Base-by-base conservation (phyloP, 257 asterid genomes). In the Echites panduratus region DNA sequence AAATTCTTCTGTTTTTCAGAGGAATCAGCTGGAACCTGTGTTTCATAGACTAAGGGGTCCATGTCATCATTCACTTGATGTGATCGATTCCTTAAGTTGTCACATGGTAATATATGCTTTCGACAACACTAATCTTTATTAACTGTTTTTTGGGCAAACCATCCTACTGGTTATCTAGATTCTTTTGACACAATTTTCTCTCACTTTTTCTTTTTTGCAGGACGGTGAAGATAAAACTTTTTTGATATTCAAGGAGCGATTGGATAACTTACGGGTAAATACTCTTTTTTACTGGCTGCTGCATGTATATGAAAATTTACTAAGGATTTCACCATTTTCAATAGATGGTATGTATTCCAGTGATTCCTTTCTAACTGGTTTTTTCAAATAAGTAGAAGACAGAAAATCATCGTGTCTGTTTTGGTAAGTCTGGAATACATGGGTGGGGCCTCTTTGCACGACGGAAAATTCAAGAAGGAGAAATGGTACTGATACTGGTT, bases 381-480 rank as follows among this genome's bases (percentile, higher is more conserved):
- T 50, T 48, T 41, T 71, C 22, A 65, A 72, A 71, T 74, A 77
- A 84, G 81, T 90, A 95, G 99, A 85, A 47, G 81, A 86, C 87
- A 52, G 99, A 95, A 86, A 89, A 82, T 5, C 79, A 61, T 66
- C 84, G 88, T 67, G 88, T 92, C 78, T 95, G 98, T 81, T 95
- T 95, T 68, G 99, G 99, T 75, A 95, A 89, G 87, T 95, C 99
- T 68, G 86, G 97, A 81, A 89, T 95, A 71, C 99, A 95, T 80
- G 99, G 98, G 68, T 95, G 99, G 98, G 99, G 99, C 75, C 98
- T 95, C 78, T 95, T 92, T 87, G 98, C 98, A 66, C 83, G 90
- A 73, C 75, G 87, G 74, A 92, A 70, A 81, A 89, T 95, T 73
- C 97, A 84, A 81, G 97, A 89, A 85, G 98, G 98, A 71, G 91